A percentile compares a stretch with the other conserved stretches of the same genome.
Conservation (phyloP, 495 filamentous ascomycete species). For the Xylaria venustula region DNA sequence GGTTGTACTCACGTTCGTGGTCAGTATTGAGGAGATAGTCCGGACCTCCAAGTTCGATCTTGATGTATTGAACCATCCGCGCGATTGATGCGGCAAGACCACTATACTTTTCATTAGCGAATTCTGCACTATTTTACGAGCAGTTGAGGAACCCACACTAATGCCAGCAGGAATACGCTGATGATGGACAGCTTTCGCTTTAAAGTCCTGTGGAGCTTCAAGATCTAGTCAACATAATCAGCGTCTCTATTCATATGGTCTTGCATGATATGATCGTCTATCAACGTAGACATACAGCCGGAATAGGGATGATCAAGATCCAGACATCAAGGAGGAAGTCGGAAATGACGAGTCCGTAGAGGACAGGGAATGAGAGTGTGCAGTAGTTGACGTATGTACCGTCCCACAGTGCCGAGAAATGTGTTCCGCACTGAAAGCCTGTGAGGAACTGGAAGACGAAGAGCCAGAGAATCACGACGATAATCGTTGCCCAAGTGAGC, state of each 20-base stretch:
- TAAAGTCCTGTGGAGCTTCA: slow-evolving; percentile 2
- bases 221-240: not conserved
- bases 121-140: too few species aligned
- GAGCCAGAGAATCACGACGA: slow-evolving; percentile 12
- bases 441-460: slow-evolving; percentile 17
- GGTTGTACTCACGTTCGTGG: slow-evolving; percentile 14
- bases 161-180: slow-evolving; percentile 10
- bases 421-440: slow-evolving; percentile 22
- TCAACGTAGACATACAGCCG: not conserved
- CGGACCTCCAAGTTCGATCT: slow-evolving; percentile 15
- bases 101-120: too few species aligned
- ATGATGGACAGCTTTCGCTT: slow-evolving; percentile 8
- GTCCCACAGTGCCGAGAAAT: slow-evolving; percentile 19
- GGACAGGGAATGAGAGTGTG: slow-evolving; percentile 15
- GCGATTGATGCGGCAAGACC: slow-evolving; percentile 12
- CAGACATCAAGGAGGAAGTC: slow-evolving; percentile 19
- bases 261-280: too few species aligned
- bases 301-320: slow-evolving; percentile 11
- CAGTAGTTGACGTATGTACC: slow-evolving; percentile 13
- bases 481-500: not conserved
- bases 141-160: not conserved
- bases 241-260: too few species aligned
- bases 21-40: slow-evolving; percentile 10
- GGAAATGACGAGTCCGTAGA: slow-evolving; percentile 14
- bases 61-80: slow-evolving; percentile 18